Base-by-base conservation (phyloP, 257 asterid genomes). In the Ilex asprella region DNA sequence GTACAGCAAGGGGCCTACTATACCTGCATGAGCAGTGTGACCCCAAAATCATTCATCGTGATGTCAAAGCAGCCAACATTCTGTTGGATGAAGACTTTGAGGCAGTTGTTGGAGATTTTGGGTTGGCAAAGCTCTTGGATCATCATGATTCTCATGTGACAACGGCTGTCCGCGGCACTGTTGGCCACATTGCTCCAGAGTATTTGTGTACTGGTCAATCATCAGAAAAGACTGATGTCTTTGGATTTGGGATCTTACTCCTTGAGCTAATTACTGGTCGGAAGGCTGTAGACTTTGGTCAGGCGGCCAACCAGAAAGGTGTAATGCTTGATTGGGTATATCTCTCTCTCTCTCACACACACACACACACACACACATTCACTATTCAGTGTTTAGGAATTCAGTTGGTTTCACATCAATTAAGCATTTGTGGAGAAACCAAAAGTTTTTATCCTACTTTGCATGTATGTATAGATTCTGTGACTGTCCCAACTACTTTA, bases 171-270 rank as follows among this genome's bases (percentile, higher is more conserved):
- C 84, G 96, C n/a, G 98, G 98, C 64, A 91, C 96, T 1, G 82
- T 91, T 10, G 96, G 98, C n/a, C 96, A 91, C 77, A 91, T 91
- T 65, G 96, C 98, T 44, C 96, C 96, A 0, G 98, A 91, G 51
- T 88, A 91, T 56, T 65, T 91, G 61, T 91, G 86, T 8, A 88
- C 98, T 0, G 96, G 96, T 31, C 98, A 91, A 67, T 91, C 97
- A 0, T 90, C 97, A 1, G 97, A 90, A 73, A 90, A 90, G 73
- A 90, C 97, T 1, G 97, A 90, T 39, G 96, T 90, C 10, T 90
- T 91, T 50, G 97, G 96, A 43, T 91, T 85, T 27, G 96, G 96
- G 10, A 82, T 88, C 83, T 75, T 91, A 63, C 95, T 88, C 39
- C 94, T 91, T 16, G 98, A 88, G 83, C 82, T 91, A 35, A 80